phyloP scores from a whole-genome alignment of 2,329 filamentous ascomycete genomes.

The Sporothrix luriei region DNA sequence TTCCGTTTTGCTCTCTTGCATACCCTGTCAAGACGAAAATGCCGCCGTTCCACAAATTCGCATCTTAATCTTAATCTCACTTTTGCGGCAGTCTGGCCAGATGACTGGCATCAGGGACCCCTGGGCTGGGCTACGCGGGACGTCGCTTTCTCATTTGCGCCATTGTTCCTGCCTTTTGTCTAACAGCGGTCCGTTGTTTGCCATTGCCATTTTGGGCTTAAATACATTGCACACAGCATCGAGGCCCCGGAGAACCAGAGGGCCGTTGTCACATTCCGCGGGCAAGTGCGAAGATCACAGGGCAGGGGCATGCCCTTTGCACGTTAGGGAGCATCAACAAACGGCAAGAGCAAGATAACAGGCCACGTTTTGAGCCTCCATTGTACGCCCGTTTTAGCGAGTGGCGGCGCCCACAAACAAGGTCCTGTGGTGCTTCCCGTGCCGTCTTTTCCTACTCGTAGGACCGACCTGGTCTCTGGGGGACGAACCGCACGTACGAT shows the following conservation, averaged over 20 bases:
- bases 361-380: background rate
- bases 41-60: conserved; percentile 16
- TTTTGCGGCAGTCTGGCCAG: conserved; percentile 4
- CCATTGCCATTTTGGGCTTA: conserved; percentile 21
- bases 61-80: conserved; percentile 30
- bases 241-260: conserved; percentile 12
- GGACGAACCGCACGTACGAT: background rate
- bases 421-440: background rate
- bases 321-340: background rate
- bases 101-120: conserved; percentile 7
- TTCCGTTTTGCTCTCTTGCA: background rate
- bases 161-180: background rate
- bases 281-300: background rate
- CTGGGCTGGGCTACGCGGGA: background rate
- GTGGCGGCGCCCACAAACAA: conserved; percentile 9
- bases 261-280: conserved; percentile 12
- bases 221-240: conserved; percentile 15
- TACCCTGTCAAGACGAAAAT: background rate
- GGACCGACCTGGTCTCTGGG: conserved; percentile 1
- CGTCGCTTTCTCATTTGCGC: conserved; percentile 20
- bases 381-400: background rate
- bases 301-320: background rate
- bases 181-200: conserved; percentile 14
- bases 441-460: conserved; percentile 10
- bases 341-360: conserved; percentile 4